These are phyloP conservation scores for Hypomontagnella monticulosa DNA, from an alignment of 495 filamentous ascomycete genomes.

Conservation along the genomic window DNA sequence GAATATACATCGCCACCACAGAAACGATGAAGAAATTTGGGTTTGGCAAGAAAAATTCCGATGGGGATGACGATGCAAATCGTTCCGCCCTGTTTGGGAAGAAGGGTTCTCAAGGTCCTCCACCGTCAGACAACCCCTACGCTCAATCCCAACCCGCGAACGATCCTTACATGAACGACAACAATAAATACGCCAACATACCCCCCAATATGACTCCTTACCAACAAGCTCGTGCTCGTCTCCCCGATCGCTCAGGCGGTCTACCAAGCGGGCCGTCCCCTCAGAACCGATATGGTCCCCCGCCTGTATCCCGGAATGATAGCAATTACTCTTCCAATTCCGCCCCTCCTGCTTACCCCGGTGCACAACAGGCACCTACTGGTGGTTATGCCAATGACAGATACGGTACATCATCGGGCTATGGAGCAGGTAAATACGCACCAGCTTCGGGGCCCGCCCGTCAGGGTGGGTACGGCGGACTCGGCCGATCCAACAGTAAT, in stretches of 20 bases:
- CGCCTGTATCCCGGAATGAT: slow-evolving; percentile 28
- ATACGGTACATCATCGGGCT: slow-evolving; percentile 71
- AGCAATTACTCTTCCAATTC: slow-evolving; percentile 33
- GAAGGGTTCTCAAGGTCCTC: slow-evolving; percentile 66
- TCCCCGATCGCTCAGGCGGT: slow-evolving; percentile 42
- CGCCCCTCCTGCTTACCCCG: slow-evolving; percentile 35
- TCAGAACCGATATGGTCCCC: slow-evolving; percentile 38
- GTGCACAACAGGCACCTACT: slow-evolving; percentile 15
- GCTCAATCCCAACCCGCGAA: slow-evolving; percentile 66
- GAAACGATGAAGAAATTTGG: slow-evolving; percentile 68
- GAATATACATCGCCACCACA: not conserved
- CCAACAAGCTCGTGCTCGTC: slow-evolving; percentile 45
- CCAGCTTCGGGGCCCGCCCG: slow-evolving; percentile 52
- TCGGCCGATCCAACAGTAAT: slow-evolving; percentile 66
- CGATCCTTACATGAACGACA: slow-evolving; percentile 71
- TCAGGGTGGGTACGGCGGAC: slow-evolving; percentile 77
- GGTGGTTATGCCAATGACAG: slow-evolving; percentile 66
- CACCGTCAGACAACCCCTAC: slow-evolving; percentile 72
- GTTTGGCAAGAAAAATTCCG: slow-evolving; percentile 72
- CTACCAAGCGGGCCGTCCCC: slow-evolving; percentile 52
- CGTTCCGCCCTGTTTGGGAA: slow-evolving; percentile 72
- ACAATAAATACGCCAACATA: slow-evolving; percentile 55
- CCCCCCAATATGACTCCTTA: slow-evolving; percentile 50
- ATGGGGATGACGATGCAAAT: slow-evolving; percentile 66
- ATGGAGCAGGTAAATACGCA: slow-evolving; percentile 69